These are phyloP conservation scores for Coemansia sp. DNA, from an alignment of 192 early-diverging fungal genomes.

Conservation along the genomic window DNA sequence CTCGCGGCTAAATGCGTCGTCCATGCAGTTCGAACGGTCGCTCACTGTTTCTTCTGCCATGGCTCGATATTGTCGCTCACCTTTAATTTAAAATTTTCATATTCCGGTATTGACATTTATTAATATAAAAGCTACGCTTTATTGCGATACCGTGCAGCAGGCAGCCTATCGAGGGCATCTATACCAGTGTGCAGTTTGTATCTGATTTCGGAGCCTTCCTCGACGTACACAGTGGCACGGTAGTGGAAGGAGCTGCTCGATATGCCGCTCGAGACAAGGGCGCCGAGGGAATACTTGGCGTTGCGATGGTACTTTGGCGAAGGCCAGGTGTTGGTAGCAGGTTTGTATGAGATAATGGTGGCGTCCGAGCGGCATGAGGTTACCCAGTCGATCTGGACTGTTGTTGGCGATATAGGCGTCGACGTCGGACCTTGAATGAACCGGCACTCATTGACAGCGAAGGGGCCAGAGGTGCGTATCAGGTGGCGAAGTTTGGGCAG, in stretches of 20 bases:
- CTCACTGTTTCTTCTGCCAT: too few species aligned
- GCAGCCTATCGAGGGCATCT: neutral
- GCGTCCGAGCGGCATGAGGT: neutral
- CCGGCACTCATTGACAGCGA: neutral
- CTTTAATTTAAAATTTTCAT: neutral
- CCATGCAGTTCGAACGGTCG: too few species aligned
- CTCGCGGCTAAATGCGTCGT: too few species aligned
- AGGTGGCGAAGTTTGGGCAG: neutral
- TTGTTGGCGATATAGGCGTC: neutral
- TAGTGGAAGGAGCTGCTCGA: neutral
- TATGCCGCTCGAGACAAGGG: neutral
- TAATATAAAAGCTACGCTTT: neutral
- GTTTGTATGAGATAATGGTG: neutral
- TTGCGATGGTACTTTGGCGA: neutral
- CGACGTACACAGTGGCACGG: neutral
- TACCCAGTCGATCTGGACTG: neutral
- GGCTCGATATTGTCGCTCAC: neutral
- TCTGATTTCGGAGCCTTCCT: neutral
- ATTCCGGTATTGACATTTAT: neutral
- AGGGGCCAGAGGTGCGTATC: too few species aligned
- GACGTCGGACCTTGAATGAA: neutral
- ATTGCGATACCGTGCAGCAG: neutral
- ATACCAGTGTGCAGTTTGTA: neutral
- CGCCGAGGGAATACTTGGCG: neutral
- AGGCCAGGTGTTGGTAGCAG: neutral